Percentiles rank a stretch among this genome's conserved stretches.
Conservation (phyloP, 2,329 filamentous ascomycete species). For the Ustilaginoidea virens region DNA sequence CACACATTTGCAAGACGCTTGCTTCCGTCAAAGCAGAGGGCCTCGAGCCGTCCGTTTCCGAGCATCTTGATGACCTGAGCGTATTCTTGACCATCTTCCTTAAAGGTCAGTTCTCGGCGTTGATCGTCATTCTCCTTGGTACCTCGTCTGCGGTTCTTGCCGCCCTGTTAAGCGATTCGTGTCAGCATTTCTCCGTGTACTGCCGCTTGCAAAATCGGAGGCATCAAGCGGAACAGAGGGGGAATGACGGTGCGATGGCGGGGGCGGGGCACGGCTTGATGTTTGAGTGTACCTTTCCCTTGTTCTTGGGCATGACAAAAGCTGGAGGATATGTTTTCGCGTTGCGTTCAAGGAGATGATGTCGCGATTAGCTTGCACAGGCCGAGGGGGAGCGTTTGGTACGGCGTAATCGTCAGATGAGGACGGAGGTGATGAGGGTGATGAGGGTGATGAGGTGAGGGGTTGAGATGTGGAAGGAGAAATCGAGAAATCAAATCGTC, state of each 20-base stretch:
- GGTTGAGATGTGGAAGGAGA: too few relatives aligned
- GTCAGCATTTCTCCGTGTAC: slow-evolving; percentile 8
- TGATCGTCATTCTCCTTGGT: slow-evolving; percentile 99
- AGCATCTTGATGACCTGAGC: slow-evolving; percentile 66
- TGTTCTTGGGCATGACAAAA: slow-evolving; percentile 86
- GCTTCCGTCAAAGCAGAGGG: slow-evolving; percentile 79
- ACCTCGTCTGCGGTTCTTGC: slow-evolving; percentile 95
- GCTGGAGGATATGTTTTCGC: background rate
- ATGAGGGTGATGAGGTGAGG: too few relatives aligned
- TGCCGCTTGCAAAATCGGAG: slow-evolving; percentile 1
- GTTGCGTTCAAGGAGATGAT: too few relatives aligned
- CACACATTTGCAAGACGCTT: slow-evolving; percentile 26
- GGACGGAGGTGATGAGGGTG: too few relatives aligned
- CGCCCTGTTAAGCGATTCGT: slow-evolving; percentile 46
- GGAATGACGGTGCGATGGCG: slow-evolving; percentile 6
- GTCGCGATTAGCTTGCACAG: too few relatives aligned
- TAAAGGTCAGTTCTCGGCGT: slow-evolving; percentile 97
- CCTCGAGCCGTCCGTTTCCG: slow-evolving; percentile 85
- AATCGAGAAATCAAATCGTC: too few relatives aligned
- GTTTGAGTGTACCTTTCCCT: slow-evolving; percentile 68
- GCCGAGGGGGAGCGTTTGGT: too few relatives aligned
- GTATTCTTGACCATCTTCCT: slow-evolving; percentile 80
- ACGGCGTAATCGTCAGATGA: too few relatives aligned
- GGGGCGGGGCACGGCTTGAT: slow-evolving; percentile 13
- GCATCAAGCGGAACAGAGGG: too few relatives aligned